These are phyloP conservation scores for Rhododendron griersonianum DNA, from an alignment of 148 eudicot species.

Conservation along the genomic window DNA sequence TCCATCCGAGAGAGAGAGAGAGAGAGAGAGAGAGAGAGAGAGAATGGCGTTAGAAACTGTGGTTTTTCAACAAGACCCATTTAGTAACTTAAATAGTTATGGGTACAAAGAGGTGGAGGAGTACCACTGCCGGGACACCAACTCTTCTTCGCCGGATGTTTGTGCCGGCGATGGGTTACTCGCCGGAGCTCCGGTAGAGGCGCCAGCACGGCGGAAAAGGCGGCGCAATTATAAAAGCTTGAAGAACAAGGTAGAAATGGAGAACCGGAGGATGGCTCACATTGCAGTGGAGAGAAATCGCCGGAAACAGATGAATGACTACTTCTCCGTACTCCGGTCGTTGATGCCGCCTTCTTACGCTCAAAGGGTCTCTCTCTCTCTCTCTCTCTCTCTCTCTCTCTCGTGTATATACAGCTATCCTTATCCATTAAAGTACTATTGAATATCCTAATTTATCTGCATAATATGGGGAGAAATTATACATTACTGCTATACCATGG, in stretches of 20 bases:
- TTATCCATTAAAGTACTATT: too few species aligned
- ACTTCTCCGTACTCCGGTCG: constrained; percentile 45
- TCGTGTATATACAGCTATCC: too few species aligned
- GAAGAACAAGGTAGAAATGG: constrained; percentile 47
- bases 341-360: constrained; percentile 56
- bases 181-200: neutral
- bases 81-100: too few species aligned
- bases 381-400: neutral
- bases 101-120: neutral
- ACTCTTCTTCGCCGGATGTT: constrained; percentile 11
- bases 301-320: constrained; percentile 50
- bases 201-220: constrained; percentile 19
- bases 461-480: too few species aligned
- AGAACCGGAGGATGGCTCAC: constrained; percentile 60
- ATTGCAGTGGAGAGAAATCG: constrained; percentile 56
- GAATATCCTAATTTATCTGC: too few species aligned
- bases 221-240: constrained; percentile 14
- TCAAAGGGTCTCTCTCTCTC: constrained; percentile 31
- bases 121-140: neutral
- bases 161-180: neutral
- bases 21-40: neutral
- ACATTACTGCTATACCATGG: too few species aligned
- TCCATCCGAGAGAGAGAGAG: too few species aligned
- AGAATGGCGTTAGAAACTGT: neutral
- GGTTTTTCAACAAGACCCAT: too few species aligned